Base-by-base conservation (phyloP, 108 stramenopile genomes). In the Stephanodiscus triporus region DNA sequence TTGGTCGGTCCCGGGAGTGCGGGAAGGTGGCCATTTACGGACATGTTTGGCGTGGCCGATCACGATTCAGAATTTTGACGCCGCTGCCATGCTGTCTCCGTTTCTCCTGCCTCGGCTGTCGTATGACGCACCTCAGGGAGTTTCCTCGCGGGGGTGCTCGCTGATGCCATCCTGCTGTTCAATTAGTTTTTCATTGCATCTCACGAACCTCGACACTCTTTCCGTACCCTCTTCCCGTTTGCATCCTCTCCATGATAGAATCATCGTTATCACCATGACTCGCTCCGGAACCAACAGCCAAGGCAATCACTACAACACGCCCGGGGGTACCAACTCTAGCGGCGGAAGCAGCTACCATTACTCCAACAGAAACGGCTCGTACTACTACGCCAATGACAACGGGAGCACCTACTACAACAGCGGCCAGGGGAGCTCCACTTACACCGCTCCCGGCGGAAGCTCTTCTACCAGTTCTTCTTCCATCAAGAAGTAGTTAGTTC, bases 371-470 rank as follows among this genome's bases (percentile, higher is more conserved):
- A 90, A 93, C 57, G 92, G 92, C 3, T 82, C 79, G 42, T 93
- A 93, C 82, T 93, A 93, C 79, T 92, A 93, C 80, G 63, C 78
- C 66, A 93, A 93, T 63, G 92, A 93, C 84, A 93, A 93, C 64
- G 92, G 92, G 4, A 87, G 85, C n/a, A 84, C 83, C 16, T 92
- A 92, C 83, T 92, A 92, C 85, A 90, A 90, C 85, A 82, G 24
- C 59, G 89, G 91, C 26, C 84, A 42, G 34, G 91, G 91, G 60
- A 71, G 56, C 70, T 76, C 86, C 48, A 82, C 70, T 42, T 92
- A 92, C 85, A 90, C 91, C 32, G 71, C 91, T 47, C 78, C 89
- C 43, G 81, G 81, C 74, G 88, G 87, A 17, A 43, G 73, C 20
- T 79, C 78, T 53, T 34, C 17, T 9, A 53, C 76, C 45, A 66